Evolutionary conservation across 2,329 filamentous ascomycete genomes (phyloP), one percentile per base, ranked within the genome.

Genomic region (Anthostomella pinea): DNA sequence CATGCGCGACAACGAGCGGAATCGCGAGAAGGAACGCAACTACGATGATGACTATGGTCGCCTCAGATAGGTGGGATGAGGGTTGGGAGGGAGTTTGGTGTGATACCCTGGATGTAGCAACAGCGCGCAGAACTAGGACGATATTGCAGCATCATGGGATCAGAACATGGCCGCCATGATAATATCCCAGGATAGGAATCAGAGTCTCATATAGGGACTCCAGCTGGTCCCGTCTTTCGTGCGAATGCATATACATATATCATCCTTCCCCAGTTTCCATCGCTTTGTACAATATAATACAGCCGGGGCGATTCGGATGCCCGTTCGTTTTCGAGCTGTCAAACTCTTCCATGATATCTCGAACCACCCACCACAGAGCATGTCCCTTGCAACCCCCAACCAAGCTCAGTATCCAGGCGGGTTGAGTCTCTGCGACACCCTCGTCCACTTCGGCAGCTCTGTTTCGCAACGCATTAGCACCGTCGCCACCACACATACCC

Each of bases 401-500:
- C 17, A 21, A 25, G 37, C 34, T 69, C 81, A 96, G 68, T 91
- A 97, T 69, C 91, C 91, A 30, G 91, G 90, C 40, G 91, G 91
- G 66, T 97, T 97, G 63, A 96, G 61, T 67, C 91, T 75, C 66
- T 97, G 91, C 49, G 87, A 95, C 46, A 97, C 84, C 68, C 90
- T 84, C 53, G 91, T 97, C 91, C 91, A 97, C 70, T 97, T 89
- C 38, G 83, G 84, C 34, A 90, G 66, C 64, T 89, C 86, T 90
- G 54, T 33, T 33, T 17, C 6, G 21, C 10, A 18, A 23, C 34
- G 5, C 6, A 3, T 34, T 6, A 35, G 8, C 18, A 48, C 20
- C 11, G 29, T n/a, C n/a, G n/a, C n/a, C n/a, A n/a, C n/a, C n/a
- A n/a, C n/a, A n/a, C n/a, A n/a, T n/a, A n/a, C n/a, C n/a, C n/a